These are phyloP conservation scores for Aphanomyces astaci DNA, from an alignment of 352 stramenopile species.

Conservation along the genomic window DNA sequence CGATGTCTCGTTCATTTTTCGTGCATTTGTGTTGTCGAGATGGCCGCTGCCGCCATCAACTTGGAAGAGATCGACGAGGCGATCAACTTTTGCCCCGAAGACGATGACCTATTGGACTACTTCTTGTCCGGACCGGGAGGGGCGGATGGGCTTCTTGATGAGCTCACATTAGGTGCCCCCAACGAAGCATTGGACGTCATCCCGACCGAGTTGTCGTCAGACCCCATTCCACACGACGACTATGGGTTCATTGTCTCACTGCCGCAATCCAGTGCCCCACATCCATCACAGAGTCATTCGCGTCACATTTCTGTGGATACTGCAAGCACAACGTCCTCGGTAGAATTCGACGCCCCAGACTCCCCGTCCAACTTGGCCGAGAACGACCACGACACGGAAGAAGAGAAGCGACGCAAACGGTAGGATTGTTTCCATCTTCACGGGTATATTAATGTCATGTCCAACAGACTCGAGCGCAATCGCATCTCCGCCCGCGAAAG, in stretches of 20 bases:
- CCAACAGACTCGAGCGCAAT: constrained; percentile 58
- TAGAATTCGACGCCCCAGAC: constrained; percentile 16
- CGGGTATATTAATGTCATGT: neutral
- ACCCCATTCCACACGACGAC: neutral
- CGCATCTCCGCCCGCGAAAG: constrained; percentile 81
- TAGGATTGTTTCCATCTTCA: neutral
- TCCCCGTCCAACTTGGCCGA: constrained; percentile 1
- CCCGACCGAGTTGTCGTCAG: neutral
- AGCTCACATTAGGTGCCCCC: constrained; percentile 1
- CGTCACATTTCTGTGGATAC: constrained; percentile 1
- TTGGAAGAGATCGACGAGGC: constrained; percentile 20
- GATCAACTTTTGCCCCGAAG: constrained; percentile 77
- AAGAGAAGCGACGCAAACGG: constrained; percentile 20
- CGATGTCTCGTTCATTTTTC: neutral
- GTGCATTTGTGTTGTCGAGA: neutral
- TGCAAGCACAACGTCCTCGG: constrained; percentile 13
- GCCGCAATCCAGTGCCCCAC: neutral
- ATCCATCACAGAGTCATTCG: neutral
- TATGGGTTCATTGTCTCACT: neutral
- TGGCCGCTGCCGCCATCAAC: constrained; percentile 8
- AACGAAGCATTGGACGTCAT: neutral
- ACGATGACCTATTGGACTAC: constrained; percentile 84
- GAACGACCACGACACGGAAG: constrained; percentile 20
- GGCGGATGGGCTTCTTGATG: constrained; percentile 37
- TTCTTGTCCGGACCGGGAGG: constrained; percentile 63